Conservation (phyloP, 1,139 yeast species). For the Yamadazyma dushanensis region DNA sequence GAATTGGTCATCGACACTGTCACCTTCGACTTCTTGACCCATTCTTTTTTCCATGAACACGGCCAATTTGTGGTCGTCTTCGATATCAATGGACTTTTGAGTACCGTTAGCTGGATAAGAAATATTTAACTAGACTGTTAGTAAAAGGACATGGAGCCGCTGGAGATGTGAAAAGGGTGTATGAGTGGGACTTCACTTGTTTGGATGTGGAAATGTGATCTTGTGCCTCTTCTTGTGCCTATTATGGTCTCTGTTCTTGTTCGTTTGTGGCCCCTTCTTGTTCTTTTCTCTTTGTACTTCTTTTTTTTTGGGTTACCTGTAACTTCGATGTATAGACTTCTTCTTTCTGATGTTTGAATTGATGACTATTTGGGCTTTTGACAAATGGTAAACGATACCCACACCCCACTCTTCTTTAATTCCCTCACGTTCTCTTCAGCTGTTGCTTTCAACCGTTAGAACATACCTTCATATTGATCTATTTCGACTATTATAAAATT, state of each 20-base stretch:
- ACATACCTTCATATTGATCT: conserved; percentile 17
- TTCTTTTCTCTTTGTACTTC: no score
- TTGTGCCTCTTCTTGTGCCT: no score
- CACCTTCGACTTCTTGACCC: conserved; percentile 99
- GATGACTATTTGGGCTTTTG: no score
- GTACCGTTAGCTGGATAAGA: conserved; percentile 99
- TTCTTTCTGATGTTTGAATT: no score
- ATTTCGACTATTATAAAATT: conserved; percentile 10
- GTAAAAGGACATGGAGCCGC: conserved; percentile 9
- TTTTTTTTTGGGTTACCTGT: not conserved
- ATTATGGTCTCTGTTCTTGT: no score
- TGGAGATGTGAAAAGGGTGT: no score
- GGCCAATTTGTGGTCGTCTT: conserved; percentile 98
- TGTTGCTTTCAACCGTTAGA: not conserved
- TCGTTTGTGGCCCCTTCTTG: no score
- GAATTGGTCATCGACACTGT: conserved; percentile 97
- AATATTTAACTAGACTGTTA: conserved; percentile 77
- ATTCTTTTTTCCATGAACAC: conserved; percentile 99
- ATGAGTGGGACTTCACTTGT: no score
- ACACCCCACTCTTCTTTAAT: no score
- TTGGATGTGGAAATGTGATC: no score
- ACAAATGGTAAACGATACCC: no score
- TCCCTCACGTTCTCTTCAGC: no score
- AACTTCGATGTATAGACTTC: not conserved
- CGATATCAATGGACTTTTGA: conserved; percentile 95